Evolutionary conservation across 768 basidiomycete genomes (phyloP).

Genomic region (Galerina sulciceps): DNA sequence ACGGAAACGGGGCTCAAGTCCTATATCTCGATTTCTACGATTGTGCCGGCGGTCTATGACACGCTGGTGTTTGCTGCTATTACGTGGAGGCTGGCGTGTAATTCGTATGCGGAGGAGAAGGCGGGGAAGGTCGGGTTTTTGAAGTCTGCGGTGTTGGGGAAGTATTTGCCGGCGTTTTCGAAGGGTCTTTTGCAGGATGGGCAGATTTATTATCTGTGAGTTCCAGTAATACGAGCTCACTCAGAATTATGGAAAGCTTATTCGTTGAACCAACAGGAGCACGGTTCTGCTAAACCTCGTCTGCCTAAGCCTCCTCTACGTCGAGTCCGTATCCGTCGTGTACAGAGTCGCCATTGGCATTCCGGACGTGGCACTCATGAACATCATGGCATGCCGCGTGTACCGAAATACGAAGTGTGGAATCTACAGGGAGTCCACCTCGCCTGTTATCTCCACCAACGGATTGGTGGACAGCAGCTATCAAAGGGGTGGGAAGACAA

Average conservation of each 20-base stretch:
- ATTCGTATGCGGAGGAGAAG: neutral
- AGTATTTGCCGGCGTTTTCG: conserved; percentile 25
- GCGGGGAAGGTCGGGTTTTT: neutral
- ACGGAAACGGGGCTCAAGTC: conserved; percentile 11
- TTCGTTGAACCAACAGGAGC: neutral
- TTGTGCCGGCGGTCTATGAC: conserved; percentile 24
- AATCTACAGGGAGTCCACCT: neutral
- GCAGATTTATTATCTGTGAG: conserved; percentile 34
- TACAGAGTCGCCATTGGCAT: neutral
- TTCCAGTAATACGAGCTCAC: neutral
- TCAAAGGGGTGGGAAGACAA: neutral
- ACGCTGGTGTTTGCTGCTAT: conserved; percentile 32
- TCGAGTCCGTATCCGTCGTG: neutral
- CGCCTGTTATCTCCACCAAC: neutral
- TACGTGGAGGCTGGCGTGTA: conserved; percentile 24
- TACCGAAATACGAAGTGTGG: conserved; percentile 7
- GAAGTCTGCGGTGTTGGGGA: conserved; percentile 14
- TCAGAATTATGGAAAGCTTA: neutral
- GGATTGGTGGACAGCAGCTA: neutral
- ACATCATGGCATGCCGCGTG: conserved; percentile 9
- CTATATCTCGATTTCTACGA: conserved; percentile 13
- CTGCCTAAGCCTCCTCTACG: neutral
- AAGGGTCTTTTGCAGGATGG: conserved; percentile 28
- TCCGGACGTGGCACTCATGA: conserved; percentile 7
- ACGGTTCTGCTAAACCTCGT: neutral